Evolutionary conservation across 2,329 filamentous ascomycete genomes (phyloP), one percentile per base, ranked within the genome.

Genomic region (Dryadomyces quercus-mongolicae): DNA sequence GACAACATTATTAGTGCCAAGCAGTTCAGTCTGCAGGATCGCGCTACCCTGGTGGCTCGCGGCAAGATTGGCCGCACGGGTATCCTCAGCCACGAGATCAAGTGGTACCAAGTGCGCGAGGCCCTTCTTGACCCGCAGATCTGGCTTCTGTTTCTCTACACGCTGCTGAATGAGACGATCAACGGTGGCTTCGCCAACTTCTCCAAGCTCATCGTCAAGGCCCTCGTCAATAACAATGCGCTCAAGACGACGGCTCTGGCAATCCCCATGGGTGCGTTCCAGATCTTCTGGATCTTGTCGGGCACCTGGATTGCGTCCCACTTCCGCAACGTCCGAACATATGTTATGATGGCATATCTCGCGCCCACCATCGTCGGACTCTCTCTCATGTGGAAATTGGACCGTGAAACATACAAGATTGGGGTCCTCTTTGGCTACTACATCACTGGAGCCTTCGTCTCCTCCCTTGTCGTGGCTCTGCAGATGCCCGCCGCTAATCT

Each of bases 11-110:
- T 81, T 76, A 0, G 80, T 82, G 2, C 77, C 75, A 20, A 18
- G 56, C 85, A 82, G 62, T 72, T 88, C 40, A 74, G 68, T 5
- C 63, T 70, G 0, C 72, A 77, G 49, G 82, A 87, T 62, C 76
- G 75, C 52, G 68, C 67, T 2, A 71, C 6, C 69, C 78, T 16
- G 74, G 75, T 51, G 71, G 78, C 34, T 72, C 80, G 0, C 68
- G 73, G 0, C 65, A 64, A 5, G 80, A 81, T 52, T 12, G 51
- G 43, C 58, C 66, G 70, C 10, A 71, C 76, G 55, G 78, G 77
- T 1, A 71, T 80, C 51, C 78, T 78, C 61, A 80, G 77, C 57
- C 67, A 68, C 7, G 67, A 75, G 25, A 74, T 74, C 62, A 71
- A 73, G 54, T 65, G 60, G 62, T 67, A 72, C 45, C 73, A 75